phyloP scores from a whole-genome alignment of 2,329 filamentous ascomycete species.

The Xylaria sp. region DNA sequence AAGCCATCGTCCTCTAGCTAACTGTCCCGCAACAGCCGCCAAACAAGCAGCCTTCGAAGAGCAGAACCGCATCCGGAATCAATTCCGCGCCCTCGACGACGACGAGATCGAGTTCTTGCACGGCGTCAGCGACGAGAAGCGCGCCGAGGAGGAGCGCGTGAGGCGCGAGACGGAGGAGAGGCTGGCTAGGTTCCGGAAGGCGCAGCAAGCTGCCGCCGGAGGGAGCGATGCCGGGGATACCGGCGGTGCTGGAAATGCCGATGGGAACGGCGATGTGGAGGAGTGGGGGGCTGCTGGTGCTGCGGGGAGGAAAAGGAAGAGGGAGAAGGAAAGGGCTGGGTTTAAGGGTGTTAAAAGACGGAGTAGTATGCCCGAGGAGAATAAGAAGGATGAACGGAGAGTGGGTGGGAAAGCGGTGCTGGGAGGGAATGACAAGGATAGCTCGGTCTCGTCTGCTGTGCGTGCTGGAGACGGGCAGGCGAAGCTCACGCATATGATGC shows the following conservation, averaged over 20 bases:
- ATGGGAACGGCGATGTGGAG: constrained; percentile 36
- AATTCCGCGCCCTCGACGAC: constrained; percentile 81
- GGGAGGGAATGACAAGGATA: neutral
- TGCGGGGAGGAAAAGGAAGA: constrained; percentile 53
- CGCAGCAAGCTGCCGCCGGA: constrained; percentile 53
- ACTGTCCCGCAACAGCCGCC: constrained; percentile 59
- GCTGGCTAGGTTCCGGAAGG: constrained; percentile 65
- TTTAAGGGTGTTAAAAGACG: constrained; percentile 52
- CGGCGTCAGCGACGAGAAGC: constrained; percentile 62
- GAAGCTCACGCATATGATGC: constrained; percentile 14
- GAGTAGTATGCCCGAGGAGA: constrained; percentile 50
- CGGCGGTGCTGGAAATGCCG: constrained; percentile 16
- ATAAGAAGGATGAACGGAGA: constrained; percentile 35
- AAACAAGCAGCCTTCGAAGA: constrained; percentile 88
- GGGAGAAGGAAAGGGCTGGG: constrained; percentile 49
- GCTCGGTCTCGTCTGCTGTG: constrained; percentile 28
- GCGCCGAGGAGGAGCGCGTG: constrained; percentile 65
- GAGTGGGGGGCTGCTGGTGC: constrained; percentile 51
- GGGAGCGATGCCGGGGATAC: constrained; percentile 17
- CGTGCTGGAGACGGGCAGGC: constrained; percentile 9
- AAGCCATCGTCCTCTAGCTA: neutral
- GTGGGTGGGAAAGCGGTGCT: constrained; percentile 18
- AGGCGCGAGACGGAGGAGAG: constrained; percentile 67
- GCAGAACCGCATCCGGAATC: constrained; percentile 75
- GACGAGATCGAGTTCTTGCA: constrained; percentile 83